A percentile compares a stretch with the other conserved stretches of the same genome.
Conservation (phyloP, 305 asterid species). For the Rubia tinctorum region DNA sequence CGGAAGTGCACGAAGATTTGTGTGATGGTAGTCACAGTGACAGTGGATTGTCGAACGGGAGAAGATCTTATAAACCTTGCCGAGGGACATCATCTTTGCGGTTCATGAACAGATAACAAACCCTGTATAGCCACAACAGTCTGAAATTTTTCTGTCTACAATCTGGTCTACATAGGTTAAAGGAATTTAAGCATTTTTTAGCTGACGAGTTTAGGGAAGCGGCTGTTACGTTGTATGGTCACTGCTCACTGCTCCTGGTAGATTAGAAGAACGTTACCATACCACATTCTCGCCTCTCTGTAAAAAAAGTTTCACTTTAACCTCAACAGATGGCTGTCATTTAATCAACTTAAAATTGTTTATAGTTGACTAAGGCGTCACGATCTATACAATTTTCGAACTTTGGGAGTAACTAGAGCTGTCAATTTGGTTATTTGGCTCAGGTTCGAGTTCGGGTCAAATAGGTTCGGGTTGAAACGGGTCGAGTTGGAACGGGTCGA, state of each 20-base stretch:
- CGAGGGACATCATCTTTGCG: constrained; percentile 39
- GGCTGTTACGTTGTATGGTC: neutral
- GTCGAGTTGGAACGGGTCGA: too few relatives aligned
- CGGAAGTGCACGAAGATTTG: constrained; percentile 64
- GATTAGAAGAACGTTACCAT: neutral
- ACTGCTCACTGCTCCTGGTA: neutral
- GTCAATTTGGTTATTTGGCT: too few relatives aligned
- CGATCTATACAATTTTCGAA: neutral
- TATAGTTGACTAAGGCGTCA: neutral
- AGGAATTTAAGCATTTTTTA: neutral
- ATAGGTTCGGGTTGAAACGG: too few relatives aligned
- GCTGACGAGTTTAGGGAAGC: neutral
- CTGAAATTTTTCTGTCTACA: neutral
- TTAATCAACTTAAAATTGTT: neutral
- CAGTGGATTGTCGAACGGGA: constrained; percentile 54
- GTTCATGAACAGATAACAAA: constrained; percentile 40
- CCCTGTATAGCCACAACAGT: constrained; percentile 4
- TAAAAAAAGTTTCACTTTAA: too few relatives aligned
- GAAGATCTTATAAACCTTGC: constrained; percentile 39
- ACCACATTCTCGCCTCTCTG: neutral
- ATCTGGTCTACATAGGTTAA: neutral
- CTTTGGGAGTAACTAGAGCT: too few relatives aligned
- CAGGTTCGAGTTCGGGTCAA: too few relatives aligned
- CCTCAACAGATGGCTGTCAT: neutral
- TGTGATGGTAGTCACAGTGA: constrained; percentile 78